Evolutionary conservation across 768 basidiomycete species (phyloP).

Genomic region (Kwoniella sp.): DNA sequence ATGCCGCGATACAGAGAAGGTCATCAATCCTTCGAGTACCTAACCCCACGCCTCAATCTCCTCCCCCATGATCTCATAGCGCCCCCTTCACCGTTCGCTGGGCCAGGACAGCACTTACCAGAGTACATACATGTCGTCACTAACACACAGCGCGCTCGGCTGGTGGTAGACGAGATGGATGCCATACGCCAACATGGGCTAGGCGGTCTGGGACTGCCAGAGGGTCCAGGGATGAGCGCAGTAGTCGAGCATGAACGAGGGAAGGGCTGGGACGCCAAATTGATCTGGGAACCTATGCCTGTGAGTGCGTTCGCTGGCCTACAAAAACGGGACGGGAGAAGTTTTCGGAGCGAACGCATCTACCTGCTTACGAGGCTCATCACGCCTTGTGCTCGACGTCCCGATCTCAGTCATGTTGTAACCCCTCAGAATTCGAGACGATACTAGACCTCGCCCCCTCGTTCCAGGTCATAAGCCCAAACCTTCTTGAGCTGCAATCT

Average conservation of each 20-base stretch:
- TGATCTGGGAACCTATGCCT: conserved; percentile 50
- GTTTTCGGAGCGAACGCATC: no score
- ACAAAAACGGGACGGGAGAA: no score
- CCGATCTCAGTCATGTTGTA: conserved; percentile 21
- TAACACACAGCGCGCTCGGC: conserved; percentile 23
- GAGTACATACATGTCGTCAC: conserved; percentile 48
- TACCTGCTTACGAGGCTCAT: no score
- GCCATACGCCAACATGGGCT: conserved; percentile 8
- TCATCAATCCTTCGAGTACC: conserved; percentile 48
- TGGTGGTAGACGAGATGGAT: conserved; percentile 30
- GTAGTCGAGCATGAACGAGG: conserved; percentile 15
- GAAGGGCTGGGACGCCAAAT: conserved; percentile 30
- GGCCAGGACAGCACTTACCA: conserved; percentile 13
- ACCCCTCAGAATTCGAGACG: conserved; percentile 21
- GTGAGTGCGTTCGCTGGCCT: conserved; percentile 29
- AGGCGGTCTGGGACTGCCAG: background rate
- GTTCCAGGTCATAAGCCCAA: conserved; percentile 41
- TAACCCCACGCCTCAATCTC: conserved; percentile 35
- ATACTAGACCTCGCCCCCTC: conserved; percentile 22
- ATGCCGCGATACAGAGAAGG: no score
- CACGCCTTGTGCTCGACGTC: background rate
- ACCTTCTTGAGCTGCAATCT: conserved; percentile 45
- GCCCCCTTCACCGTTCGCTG: conserved; percentile 40
- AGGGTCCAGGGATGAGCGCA: conserved; percentile 7
- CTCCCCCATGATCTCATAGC: conserved; percentile 33